These are phyloP conservation scores for Saksenaea oblongispora DNA, from an alignment of 371 early-diverging fungal genomes.

Conservation along the genomic window DNA sequence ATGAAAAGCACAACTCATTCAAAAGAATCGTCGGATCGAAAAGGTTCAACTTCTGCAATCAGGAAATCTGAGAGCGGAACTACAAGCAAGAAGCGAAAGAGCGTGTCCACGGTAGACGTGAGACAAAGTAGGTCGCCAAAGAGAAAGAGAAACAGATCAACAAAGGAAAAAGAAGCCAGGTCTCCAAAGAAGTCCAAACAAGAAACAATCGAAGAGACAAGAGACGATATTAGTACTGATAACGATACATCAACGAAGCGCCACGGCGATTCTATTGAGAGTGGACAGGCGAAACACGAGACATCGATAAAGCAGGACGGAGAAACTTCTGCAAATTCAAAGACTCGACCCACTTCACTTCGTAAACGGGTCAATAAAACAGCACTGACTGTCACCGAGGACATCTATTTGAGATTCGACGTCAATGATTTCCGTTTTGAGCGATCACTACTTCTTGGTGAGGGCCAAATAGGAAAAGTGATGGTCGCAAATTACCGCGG, in stretches of 20 bases:
- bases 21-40: neutral
- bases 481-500: conserved; percentile 17
- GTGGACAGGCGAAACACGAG: neutral
- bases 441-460: conserved; percentile 17
- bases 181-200: neutral
- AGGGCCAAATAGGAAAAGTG: conserved; percentile 31
- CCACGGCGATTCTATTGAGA: neutral
- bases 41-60: neutral
- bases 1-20: neutral
- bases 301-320: neutral
- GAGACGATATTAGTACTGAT: neutral
- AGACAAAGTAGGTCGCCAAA: neutral
- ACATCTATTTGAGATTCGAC: neutral
- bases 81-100: neutral
- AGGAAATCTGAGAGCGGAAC: neutral
- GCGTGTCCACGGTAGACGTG: neutral
- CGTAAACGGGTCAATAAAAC: neutral
- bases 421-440: neutral
- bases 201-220: neutral
- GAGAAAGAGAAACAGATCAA: neutral
- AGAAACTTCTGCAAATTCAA: neutral
- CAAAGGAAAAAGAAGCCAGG: neutral
- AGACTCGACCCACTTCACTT: neutral
- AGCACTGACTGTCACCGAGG: neutral
- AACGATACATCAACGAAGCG: neutral